Evolutionary conservation across 2,329 filamentous ascomycete genomes (phyloP).

Genomic region (Coniochaeta ligniaria): DNA sequence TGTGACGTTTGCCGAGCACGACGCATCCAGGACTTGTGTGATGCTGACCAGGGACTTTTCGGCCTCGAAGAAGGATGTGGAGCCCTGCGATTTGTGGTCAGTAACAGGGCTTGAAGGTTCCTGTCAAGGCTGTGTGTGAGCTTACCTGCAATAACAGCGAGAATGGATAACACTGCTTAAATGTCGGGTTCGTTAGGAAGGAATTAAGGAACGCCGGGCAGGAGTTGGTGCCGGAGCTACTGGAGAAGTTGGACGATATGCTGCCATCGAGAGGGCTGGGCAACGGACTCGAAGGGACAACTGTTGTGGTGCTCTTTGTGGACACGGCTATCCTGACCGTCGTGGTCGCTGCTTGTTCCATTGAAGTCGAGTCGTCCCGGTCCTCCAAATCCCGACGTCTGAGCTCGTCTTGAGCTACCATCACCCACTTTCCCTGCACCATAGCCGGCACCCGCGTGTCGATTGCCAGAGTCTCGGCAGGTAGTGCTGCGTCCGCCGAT

Average conservation of each 20-base stretch:
- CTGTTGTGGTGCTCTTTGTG: constrained; percentile 22
- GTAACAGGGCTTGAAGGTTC: background rate
- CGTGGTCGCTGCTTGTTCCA: constrained; percentile 14
- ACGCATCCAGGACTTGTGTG: constrained; percentile 69
- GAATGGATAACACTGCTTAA: constrained; percentile 71
- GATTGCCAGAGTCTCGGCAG: constrained; percentile 24
- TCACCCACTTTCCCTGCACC: constrained; percentile 26
- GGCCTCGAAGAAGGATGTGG: constrained; percentile 75
- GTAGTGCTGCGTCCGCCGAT: constrained; percentile 12
- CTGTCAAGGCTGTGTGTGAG: no score
- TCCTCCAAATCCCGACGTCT: constrained; percentile 14
- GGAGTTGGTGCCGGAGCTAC: constrained; percentile 32
- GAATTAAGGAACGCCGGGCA: constrained; percentile 63
- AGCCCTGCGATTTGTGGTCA: constrained; percentile 49
- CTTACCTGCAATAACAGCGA: constrained; percentile 73
- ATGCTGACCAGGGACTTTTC: constrained; percentile 64
- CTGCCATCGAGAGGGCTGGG: constrained; percentile 63
- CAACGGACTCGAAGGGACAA: constrained; percentile 38
- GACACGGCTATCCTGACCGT: constrained; percentile 23
- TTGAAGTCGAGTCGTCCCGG: constrained; percentile 10
- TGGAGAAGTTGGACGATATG: constrained; percentile 54
- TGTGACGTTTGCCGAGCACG: constrained; percentile 62
- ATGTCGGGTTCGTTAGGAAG: constrained; percentile 59
- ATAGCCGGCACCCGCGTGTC: constrained; percentile 27
- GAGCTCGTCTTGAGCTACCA: constrained; percentile 25